Conservation (phyloP, 768 basidiomycete species). For the Leccinum truebloodii region DNA sequence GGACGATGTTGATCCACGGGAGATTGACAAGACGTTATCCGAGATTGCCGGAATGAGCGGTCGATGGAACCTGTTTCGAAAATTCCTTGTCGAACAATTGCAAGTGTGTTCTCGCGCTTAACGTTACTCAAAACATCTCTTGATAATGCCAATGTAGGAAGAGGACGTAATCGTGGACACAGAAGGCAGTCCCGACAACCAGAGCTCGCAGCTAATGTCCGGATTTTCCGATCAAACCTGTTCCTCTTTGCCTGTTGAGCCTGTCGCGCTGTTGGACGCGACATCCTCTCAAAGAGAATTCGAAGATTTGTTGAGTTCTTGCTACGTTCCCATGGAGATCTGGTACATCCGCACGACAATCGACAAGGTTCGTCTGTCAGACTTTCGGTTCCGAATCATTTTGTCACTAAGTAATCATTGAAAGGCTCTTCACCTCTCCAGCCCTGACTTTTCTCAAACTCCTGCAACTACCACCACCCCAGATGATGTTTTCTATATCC, state of each 20-base stretch:
- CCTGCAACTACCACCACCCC: slow-evolving; percentile 75
- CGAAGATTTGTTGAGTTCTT: slow-evolving; percentile 63
- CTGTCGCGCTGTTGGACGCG: slow-evolving; percentile 39
- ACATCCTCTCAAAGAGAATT: slow-evolving; percentile 62
- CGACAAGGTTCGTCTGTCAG: slow-evolving; percentile 65
- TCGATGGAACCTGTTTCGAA: slow-evolving; percentile 88
- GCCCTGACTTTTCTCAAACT: slow-evolving; percentile 61
- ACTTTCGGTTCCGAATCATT: neutral
- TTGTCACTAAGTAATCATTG: slow-evolving; percentile 1
- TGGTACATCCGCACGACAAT: slow-evolving; percentile 90
- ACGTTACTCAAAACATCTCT: neutral
- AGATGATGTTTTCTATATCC: slow-evolving; percentile 95
- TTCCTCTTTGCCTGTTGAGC: slow-evolving; percentile 2
- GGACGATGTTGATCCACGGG: slow-evolving; percentile 81
- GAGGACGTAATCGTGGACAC: slow-evolving; percentile 13
- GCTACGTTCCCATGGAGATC: slow-evolving; percentile 86
- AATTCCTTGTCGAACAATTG: slow-evolving; percentile 78
- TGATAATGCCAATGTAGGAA: slow-evolving; percentile 17
- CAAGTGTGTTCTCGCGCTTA: slow-evolving; percentile 42
- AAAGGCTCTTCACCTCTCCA: slow-evolving; percentile 87
- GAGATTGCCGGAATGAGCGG: slow-evolving; percentile 90
- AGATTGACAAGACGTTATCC: slow-evolving; percentile 87
- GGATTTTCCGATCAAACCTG: neutral
- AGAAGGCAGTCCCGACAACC: slow-evolving; percentile 5
- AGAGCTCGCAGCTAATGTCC: slow-evolving; percentile 1